Base-by-base conservation (phyloP, 2,329 filamentous ascomycete species). In the Penicillium sp. region DNA sequence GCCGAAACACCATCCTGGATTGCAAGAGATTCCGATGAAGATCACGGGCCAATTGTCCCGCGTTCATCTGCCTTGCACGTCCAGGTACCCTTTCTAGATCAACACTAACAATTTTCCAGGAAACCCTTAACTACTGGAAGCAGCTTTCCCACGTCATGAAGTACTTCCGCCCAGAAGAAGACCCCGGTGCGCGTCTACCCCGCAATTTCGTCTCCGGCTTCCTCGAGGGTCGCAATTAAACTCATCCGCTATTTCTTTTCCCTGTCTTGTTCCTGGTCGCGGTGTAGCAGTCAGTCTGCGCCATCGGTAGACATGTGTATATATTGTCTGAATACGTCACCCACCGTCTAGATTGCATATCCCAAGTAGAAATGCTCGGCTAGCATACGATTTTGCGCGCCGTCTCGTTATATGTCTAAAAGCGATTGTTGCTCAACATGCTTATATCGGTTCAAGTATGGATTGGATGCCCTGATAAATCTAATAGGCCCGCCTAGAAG, bases 111-210 rank as follows among this genome's bases (percentile, higher is more conserved):
- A 45, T 18, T 14, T 34, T 47, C 9, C 6, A 97, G 92, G 94
- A 99, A 83, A 99, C 90, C 50, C 86, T 99, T 82, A 99, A 99
- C 81, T 99, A 90, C 83, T 99, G 94, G 94, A 96, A 97, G 79
- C 94, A 99, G 78, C 83, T 92, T 59, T 90, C 90, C 61, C 94
- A 99, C 75, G 84, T 99, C 66, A 91, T 99, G 84, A 92, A 94
- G 68, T 99, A 96, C 78, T 99, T 97, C 83, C 87, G 92, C 72
- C 83, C 87, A 67, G 92, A 97, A 76, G 91, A 86, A 81, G 91
- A 86, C 75, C 89, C 81, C 74, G 91, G 81, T 64, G 81, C 85
- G 66, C 86, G 85, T 73, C 78, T 97, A 77, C 93, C 93, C 38
- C 86, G 86, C 68, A 94, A 85, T 80, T 99, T 99, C 79, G 95